phyloP scores from a whole-genome alignment of 1,284 basidiomycete species.

The Tilletia indica region DNA sequence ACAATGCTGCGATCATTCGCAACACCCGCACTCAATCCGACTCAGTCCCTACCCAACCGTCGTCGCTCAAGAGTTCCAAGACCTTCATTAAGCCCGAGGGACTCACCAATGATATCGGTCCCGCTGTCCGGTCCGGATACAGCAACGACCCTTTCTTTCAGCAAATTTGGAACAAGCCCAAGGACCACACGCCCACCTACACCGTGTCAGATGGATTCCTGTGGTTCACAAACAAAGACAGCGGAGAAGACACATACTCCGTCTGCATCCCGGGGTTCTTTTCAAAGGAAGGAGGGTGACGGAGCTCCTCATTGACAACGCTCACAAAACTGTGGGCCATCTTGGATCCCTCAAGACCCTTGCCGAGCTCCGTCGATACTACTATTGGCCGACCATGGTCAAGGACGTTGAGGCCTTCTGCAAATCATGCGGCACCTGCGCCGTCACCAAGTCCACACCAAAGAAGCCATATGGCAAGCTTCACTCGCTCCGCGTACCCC shows the following conservation, averaged over 20 bases:
- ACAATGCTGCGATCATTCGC: not conserved
- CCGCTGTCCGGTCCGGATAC: not conserved
- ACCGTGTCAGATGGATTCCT: not conserved
- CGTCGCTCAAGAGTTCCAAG: not conserved
- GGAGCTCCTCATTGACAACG: constrained; percentile 14
- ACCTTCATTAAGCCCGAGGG: not conserved
- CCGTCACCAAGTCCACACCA: constrained; percentile 52
- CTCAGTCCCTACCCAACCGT: not conserved
- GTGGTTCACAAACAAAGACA: not conserved
- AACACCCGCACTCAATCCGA: not conserved
- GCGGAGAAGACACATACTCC: not conserved
- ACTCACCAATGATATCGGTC: not conserved
- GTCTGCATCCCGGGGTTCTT: constrained; percentile 1
- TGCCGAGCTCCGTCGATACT: constrained; percentile 51
- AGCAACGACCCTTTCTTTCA: not conserved
- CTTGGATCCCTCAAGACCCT: constrained; percentile 8
- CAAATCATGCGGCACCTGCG: constrained; percentile 58
- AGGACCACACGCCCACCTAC: not conserved
- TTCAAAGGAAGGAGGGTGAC: constrained; percentile 16
- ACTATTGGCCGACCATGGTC: constrained; percentile 56
- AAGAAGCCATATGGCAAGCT: constrained; percentile 54
- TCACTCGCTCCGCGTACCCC: constrained; percentile 53
- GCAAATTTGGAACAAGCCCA: not conserved
- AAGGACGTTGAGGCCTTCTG: constrained; percentile 56
- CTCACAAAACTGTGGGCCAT: constrained; percentile 4